phyloP scores from a whole-genome alignment of 495 filamentous ascomycete species.

The Thermothielavioides terrestris region DNA sequence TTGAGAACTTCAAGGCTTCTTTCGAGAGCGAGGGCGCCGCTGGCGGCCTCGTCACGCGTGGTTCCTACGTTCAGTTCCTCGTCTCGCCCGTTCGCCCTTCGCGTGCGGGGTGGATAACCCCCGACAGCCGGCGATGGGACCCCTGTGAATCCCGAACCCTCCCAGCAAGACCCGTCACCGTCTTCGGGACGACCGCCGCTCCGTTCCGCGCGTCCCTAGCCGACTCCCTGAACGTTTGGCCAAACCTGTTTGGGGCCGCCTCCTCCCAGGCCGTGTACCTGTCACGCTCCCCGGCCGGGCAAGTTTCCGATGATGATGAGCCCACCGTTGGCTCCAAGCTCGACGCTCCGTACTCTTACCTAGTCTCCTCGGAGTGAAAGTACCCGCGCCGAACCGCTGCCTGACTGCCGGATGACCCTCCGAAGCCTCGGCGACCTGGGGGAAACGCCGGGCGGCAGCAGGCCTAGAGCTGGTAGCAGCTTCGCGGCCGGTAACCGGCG shows the following conservation, averaged over 20 bases:
- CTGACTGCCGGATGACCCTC: not conserved
- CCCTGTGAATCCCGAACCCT: not conserved
- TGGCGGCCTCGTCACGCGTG: slow-evolving; percentile 31
- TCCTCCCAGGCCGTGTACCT: slow-evolving; percentile 37
- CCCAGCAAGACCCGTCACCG: too few relatives aligned
- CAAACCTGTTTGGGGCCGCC: slow-evolving; percentile 32
- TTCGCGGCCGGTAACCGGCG: too few relatives aligned
- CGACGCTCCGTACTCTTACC: slow-evolving; percentile 29
- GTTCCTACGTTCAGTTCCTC: slow-evolving; percentile 44
- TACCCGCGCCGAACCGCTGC: not conserved
- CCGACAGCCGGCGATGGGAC: not conserved
- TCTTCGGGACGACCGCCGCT: slow-evolving; percentile 3
- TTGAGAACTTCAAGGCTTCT: slow-evolving; percentile 24
- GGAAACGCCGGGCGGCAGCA: too few relatives aligned
- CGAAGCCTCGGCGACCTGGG: not conserved
- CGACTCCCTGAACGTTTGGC: not conserved
- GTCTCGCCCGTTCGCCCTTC: slow-evolving; percentile 20
- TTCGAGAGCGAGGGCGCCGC: slow-evolving; percentile 18
- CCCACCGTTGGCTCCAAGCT: slow-evolving; percentile 27
- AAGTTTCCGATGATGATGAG: too few relatives aligned
- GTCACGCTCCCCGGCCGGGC: too few relatives aligned
- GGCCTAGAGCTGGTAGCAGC: too few relatives aligned
- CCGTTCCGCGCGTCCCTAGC: too few relatives aligned
- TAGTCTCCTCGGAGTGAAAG: not conserved
- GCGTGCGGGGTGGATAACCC: too few relatives aligned